Evolutionary conservation across 208 protist species (phyloP), one percentile per base, ranked within the genome.

Genomic region (Blechomonas ayalai): DNA sequence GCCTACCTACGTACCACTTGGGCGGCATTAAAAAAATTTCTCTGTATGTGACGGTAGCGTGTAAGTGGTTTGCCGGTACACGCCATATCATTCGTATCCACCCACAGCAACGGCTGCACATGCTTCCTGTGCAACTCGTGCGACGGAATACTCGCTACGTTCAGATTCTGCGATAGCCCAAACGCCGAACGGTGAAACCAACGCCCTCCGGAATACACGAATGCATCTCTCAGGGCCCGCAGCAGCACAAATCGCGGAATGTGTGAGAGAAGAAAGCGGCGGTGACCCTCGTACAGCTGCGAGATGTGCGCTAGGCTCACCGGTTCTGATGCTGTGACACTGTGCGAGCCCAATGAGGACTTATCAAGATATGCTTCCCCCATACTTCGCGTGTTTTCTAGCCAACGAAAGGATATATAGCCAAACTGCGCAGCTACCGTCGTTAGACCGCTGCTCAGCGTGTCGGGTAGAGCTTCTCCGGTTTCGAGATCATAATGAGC

Each of bases 361-460:
- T 51, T 18, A 7, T 55, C 32, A 2, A 29, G 43, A 0, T 70
- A 35, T 7, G 38, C 26, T 0, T 31, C 29, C 2, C 12, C 3
- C 10, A 18, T 25, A 19, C 32, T 48, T 8, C 20, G 9, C 10
- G 24, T 44, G 10, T 34, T 43, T 26, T 78, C 67, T 2, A 84
- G 45, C 79, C 83, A 92, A 20, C 63, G 32, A 26, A 88, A 59
- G 1, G 83, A 88, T 1, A 59, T 62, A 60, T 92, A 92, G 20
- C 39, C 2, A 46, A 84, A 88, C 60, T 92, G 83, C 16, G 70
- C 63, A 19, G 73, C 71, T 4, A 82, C 43, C 10, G 83, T 92
- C n/a, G 79, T 89, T 18, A 92, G 72, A 0, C 73, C 59, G 37
- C 73, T 84, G 24, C 28, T 38, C 27, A 77, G 37, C 3, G 38